These are phyloP conservation scores for Discostella stelligeroides DNA, from an alignment of 108 stramenopile species.

Conservation along the genomic window DNA sequence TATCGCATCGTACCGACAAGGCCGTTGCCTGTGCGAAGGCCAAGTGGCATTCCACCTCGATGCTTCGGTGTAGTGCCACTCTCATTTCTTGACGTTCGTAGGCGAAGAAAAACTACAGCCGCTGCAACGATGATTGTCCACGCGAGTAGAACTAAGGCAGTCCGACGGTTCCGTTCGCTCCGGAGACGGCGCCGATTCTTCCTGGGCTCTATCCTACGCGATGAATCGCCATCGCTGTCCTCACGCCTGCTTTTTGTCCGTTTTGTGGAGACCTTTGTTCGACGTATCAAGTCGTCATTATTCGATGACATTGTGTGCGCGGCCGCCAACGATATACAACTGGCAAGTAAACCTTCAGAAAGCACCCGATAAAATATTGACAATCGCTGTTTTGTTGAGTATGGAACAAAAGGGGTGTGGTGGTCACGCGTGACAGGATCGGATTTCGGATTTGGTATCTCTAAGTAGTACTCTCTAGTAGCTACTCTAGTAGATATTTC, in stretches of 20 bases:
- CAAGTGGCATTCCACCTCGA: not conserved
- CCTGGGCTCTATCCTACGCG: slow-evolving; percentile 14
- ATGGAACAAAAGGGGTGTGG: too few relatives aligned
- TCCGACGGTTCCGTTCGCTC: slow-evolving; percentile 15
- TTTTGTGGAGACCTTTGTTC: slow-evolving; percentile 12
- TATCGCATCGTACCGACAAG: slow-evolving; percentile 31
- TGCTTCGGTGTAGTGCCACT: slow-evolving; percentile 8
- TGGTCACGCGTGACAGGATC: too few relatives aligned
- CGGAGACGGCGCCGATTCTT: slow-evolving; percentile 14
- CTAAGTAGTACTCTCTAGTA: too few relatives aligned
- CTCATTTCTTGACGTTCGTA: slow-evolving; percentile 18
- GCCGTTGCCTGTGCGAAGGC: too few relatives aligned
- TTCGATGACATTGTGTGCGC: slow-evolving; percentile 14
- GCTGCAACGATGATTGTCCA: not conserved
- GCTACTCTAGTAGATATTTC: too few relatives aligned
- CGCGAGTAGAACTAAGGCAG: not conserved
- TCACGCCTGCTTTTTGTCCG: not conserved
- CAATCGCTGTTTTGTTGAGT: too few relatives aligned
- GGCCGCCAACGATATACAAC: too few relatives aligned
- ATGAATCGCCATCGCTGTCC: slow-evolving; percentile 8
- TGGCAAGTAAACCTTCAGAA: too few relatives aligned
- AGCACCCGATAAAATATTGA: too few relatives aligned
- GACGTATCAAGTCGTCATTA: slow-evolving; percentile 16
- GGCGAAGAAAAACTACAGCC: slow-evolving; percentile 9
- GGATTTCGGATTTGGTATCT: too few relatives aligned